phyloP scores from a whole-genome alignment of 371 early-diverging fungal species.

The Mortierella sp. region DNA sequence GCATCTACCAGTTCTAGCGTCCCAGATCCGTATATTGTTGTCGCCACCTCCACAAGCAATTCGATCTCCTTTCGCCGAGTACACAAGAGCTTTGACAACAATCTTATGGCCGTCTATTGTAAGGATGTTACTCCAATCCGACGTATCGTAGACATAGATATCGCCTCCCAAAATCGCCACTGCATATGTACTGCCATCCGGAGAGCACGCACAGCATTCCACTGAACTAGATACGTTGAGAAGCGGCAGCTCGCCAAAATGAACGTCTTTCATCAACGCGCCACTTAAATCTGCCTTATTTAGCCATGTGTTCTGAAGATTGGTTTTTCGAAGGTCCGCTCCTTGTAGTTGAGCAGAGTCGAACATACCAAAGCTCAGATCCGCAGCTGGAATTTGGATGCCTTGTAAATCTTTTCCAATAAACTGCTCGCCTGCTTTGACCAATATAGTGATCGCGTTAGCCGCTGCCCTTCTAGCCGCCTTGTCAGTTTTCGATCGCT shows the following conservation, averaged over 20 bases:
- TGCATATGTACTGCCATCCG: no score
- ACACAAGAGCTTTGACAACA: neutral
- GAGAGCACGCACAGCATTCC: no score
- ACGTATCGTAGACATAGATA: no score
- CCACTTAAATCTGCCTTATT: neutral
- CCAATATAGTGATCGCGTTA: constrained; percentile 19
- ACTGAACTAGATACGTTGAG: neutral
- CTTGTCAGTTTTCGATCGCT: constrained; percentile 4
- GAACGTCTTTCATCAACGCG: neutral
- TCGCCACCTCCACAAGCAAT: constrained; percentile 9
- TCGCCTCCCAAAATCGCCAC: no score
- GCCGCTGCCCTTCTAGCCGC: neutral
- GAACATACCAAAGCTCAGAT: constrained; percentile 5
- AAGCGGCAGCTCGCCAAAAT: constrained; percentile 2
- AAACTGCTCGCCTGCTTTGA: constrained; percentile 4
- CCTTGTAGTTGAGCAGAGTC: constrained; percentile 11
- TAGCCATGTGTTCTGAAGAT: neutral
- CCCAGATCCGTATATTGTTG: no score
- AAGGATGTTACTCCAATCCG: neutral
- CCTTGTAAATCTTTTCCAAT: neutral
- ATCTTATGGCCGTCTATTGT: neutral
- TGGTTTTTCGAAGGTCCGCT: constrained; percentile 3
- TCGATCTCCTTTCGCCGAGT: constrained; percentile 15
- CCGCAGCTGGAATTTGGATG: neutral
- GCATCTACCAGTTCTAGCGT: neutral